Conservation (phyloP, 1,139 yeast species). For the Saccharomyces hybrid region DNA sequence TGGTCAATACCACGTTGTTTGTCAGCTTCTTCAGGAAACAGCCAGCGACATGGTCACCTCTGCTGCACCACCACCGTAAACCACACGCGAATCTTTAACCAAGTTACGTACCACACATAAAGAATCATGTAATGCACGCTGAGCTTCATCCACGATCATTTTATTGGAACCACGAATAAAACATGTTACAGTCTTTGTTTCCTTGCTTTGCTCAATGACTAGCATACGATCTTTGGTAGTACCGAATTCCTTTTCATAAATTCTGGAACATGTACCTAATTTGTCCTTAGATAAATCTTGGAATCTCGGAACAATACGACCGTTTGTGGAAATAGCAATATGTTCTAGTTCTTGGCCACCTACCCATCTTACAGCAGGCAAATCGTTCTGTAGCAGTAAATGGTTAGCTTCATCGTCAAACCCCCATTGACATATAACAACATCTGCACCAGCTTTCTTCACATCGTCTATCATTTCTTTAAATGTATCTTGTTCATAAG, state of each 20-base stretch:
- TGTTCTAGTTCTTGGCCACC: constrained; percentile 96
- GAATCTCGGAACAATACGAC: constrained; percentile 93
- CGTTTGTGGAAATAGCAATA: constrained; percentile 94
- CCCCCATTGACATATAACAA: constrained; percentile 99
- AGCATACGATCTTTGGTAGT: constrained; percentile 95
- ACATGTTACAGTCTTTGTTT: constrained; percentile 86
- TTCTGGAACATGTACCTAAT: constrained; percentile 79
- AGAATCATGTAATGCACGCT: constrained; percentile 93
- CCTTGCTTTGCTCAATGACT: constrained; percentile 84
- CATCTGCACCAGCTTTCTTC: constrained; percentile 86
- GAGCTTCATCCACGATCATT: constrained; percentile 96
- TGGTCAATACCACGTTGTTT: constrained; percentile 92
- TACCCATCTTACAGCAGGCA: constrained; percentile 98
- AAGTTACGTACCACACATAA: constrained; percentile 95
- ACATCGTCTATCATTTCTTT: constrained; percentile 83
- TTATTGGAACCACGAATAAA: constrained; percentile 92
- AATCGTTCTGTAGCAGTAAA: constrained; percentile 71
- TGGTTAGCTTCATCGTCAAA: constrained; percentile 99
- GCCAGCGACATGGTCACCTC: constrained; percentile 90
- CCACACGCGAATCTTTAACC: constrained; percentile 84
- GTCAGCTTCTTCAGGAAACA: constrained; percentile 88
- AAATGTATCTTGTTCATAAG: constrained; percentile 85
- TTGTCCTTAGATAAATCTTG: constrained; percentile 80
- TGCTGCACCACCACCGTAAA: constrained; percentile 98
- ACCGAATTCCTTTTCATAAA: constrained; percentile 87